Percentiles rank a stretch among this genome's conserved stretches.
phyloP scores from a whole-genome alignment of 2,329 filamentous ascomycete genomes.

The Neopestalotiopsis rosae region DNA sequence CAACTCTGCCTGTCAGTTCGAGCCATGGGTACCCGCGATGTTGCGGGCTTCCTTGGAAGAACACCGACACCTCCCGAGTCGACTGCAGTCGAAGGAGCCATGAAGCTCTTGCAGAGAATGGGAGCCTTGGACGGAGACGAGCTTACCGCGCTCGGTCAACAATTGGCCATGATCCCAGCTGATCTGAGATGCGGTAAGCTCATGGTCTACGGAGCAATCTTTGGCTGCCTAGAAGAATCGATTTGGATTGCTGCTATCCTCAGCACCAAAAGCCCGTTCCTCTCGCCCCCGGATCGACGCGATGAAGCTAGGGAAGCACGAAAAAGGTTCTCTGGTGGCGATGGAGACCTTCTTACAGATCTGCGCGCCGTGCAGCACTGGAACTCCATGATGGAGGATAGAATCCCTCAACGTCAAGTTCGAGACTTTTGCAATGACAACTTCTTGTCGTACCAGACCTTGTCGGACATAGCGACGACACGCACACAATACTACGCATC shows the following conservation, averaged over 20 bases:
- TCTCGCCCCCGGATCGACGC: constrained; percentile 81
- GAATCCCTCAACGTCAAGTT: constrained; percentile 66
- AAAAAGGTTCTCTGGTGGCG: constrained; percentile 72
- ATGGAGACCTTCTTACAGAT: constrained; percentile 90
- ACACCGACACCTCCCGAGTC: constrained; percentile 89
- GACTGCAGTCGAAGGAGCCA: constrained; percentile 83
- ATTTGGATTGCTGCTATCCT: constrained; percentile 90
- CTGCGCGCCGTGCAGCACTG: constrained; percentile 84
- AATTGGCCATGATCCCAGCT: constrained; percentile 93
- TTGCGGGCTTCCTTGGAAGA: constrained; percentile 79
- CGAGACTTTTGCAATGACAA: constrained; percentile 83
- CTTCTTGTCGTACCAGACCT: constrained; percentile 82
- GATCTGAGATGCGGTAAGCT: constrained; percentile 93
- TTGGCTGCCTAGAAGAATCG: constrained; percentile 88
- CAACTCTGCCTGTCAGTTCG: constrained; percentile 94
- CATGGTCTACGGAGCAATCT: constrained; percentile 93
- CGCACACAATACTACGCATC: constrained; percentile 84
- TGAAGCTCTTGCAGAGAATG: constrained; percentile 80
- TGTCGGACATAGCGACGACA: constrained; percentile 88
- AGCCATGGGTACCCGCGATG: constrained; percentile 89
- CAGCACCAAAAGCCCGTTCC: constrained; percentile 86
- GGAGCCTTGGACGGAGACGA: constrained; percentile 86
- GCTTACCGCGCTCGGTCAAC: constrained; percentile 88
- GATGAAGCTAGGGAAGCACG: constrained; percentile 82
- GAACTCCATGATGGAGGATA: constrained; percentile 67